phyloP scores from a whole-genome alignment of 805 yeast species.

The Nakazawaea holstii region DNA sequence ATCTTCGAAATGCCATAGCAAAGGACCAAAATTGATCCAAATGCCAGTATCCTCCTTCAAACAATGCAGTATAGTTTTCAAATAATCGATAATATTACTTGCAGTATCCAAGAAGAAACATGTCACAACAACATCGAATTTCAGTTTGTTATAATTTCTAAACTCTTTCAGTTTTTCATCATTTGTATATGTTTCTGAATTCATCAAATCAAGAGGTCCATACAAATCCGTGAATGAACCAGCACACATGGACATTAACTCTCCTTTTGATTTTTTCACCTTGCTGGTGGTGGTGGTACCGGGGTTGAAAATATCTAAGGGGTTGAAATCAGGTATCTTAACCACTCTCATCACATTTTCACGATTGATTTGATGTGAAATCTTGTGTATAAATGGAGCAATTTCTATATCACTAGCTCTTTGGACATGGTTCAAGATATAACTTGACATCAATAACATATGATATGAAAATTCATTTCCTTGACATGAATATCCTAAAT shows the following conservation, averaged over 20 bases:
- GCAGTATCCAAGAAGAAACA: slow-evolving; percentile 65
- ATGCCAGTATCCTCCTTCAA: slow-evolving; percentile 36
- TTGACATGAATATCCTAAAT: slow-evolving; percentile 52
- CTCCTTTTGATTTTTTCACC: slow-evolving; percentile 22
- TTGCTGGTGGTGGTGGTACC: slow-evolving; percentile 23
- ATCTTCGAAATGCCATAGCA: slow-evolving; percentile 68
- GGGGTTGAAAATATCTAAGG: slow-evolving; percentile 31
- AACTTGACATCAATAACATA: slow-evolving; percentile 55
- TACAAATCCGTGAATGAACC: slow-evolving; percentile 69
- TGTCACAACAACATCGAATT: slow-evolving; percentile 44
- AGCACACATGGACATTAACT: slow-evolving; percentile 64
- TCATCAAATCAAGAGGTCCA: slow-evolving; percentile 39
- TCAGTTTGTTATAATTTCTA: slow-evolving; percentile 30
- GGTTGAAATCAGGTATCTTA: slow-evolving; percentile 47
- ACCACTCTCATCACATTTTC: slow-evolving; percentile 45
- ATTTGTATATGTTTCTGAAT: slow-evolving; percentile 29
- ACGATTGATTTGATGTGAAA: slow-evolving; percentile 40
- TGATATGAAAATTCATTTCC: slow-evolving; percentile 66
- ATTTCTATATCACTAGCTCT: slow-evolving; percentile 34
- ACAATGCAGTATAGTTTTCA: slow-evolving; percentile 41
- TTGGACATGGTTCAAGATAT: slow-evolving; percentile 42
- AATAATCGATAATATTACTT: slow-evolving; percentile 50
- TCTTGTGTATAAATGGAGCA: slow-evolving; percentile 51
- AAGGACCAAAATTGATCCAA: slow-evolving; percentile 68
- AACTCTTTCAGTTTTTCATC: slow-evolving; percentile 36